Base-by-base conservation (phyloP, 2,329 filamentous ascomycete species). In the Diplocarpon mali region DNA sequence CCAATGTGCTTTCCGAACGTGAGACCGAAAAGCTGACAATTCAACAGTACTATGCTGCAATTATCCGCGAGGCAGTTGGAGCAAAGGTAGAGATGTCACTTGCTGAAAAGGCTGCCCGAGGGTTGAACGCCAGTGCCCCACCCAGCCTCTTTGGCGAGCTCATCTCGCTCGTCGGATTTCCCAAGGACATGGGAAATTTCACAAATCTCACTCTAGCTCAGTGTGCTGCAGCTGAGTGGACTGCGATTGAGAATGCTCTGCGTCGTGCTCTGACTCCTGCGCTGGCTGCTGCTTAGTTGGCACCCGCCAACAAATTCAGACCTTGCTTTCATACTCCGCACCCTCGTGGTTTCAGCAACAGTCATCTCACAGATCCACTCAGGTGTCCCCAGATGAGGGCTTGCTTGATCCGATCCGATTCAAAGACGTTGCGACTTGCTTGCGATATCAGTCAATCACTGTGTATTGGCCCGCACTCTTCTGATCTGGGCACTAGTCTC, bases 21-120 rank as follows among this genome's bases (percentile, higher is more conserved):
- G 15, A 5, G 12, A 20, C 10, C n/a, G 3, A 2, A 15, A 36
- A 45, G 16, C 12, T 27, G 9, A 11, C 40, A 30, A 45, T 46
- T 55, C 40, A 12, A 14, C 31, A 78, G 75, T 80, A 69, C 65
- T 80, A 78, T 60, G 70, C 78, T 43, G 62, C 65, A 13, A 47
- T 75, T 17, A 71, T 80, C 45, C 71, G 73, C 31, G 68, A 74
- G 51, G 69, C 74, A 54, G 72, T 73, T 0, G 63, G 58, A 11
- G 62, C 66, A 2, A 63, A 65, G 17, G 57, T 71, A 10, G 42
- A 54, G 9, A 62, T 69, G 10, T 57, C 66, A 0, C 62, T 74
- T 16, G 59, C 60, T 5, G 65, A 71, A 47, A 69, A 68, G 40
- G 62, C 62, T 11, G 56, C 53, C 12, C 43, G 42, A 15, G 51